Evolutionary conservation across 2,329 filamentous ascomycete genomes (phyloP), one percentile per base, ranked within the genome.

Genomic region (Cladosporium austrohemisphaericum): DNA sequence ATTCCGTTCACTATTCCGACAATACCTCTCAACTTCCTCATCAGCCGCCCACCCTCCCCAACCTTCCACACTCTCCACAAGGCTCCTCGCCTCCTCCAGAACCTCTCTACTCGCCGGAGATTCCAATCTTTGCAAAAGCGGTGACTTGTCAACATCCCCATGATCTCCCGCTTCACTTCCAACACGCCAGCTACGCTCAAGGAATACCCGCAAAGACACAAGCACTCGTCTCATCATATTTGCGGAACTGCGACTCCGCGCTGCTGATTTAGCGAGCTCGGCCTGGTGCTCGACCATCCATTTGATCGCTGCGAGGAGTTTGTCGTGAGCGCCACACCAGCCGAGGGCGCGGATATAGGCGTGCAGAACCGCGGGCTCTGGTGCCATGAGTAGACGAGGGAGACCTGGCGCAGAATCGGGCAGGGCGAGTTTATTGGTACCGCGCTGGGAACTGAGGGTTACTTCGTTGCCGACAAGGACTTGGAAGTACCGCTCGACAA

Each of bases 331-430:
- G 28, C 76, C 76, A n/a, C 81, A 65, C 45, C 77, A 75, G 1
- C 79, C 84, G 18, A 89, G 69, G 1, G 79, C 75, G 38, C 82
- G 75, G 62, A 89, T 75, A 60, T 86, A 85, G 2, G 72, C 69
- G 57, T 85, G 79, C 1, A 81, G 60, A 29, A 75, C 65, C 16
- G 66, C 66, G 5, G 76, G 74, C 8, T 65, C 64, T 9, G 83
- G 68, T 10, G 70, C 63, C 29, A 71, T 66, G 6, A 75, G 65
- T 2, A 77, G 63, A 6, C 51, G 44, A 41, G 65, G 52, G 2
- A 68, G 52, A 22, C 19, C 14, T 6, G 23, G 8, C 6, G 10
- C 18, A 4, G 14, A 26, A 37, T 25, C 20, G 2, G 4, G 38
- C 10, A 18, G 25, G 2, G 10, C 3, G 26, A 33, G 19, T 23